phyloP scores from a whole-genome alignment of 768 basidiomycete species.

The Russula sp. region DNA sequence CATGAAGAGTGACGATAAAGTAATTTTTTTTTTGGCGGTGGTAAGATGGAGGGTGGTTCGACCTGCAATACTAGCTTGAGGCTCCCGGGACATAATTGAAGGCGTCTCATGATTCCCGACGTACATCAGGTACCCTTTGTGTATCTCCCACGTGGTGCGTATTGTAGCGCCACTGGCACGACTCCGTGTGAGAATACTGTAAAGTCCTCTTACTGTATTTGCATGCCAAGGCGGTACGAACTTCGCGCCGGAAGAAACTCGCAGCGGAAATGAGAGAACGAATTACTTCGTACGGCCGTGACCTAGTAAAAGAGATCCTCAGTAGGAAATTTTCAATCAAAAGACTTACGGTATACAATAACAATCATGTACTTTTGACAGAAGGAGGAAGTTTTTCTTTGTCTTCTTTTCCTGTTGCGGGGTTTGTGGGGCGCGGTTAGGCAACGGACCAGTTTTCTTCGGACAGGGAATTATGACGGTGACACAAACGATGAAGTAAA shows the following conservation, averaged over 20 bases:
- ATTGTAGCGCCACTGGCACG: not conserved
- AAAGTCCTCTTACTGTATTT: not conserved
- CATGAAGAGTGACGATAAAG: not conserved
- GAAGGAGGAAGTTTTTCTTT: not conserved
- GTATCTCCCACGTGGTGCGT: not conserved
- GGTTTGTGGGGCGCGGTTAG: not conserved
- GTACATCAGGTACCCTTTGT: not conserved
- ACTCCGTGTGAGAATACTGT: not conserved
- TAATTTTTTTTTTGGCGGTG: not conserved
- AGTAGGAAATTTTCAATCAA: conserved; percentile 11
- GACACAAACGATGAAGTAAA: conserved; percentile 15
- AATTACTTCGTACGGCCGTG: not conserved
- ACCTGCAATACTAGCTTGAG: not conserved
- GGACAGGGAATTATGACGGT: not conserved
- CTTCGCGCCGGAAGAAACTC: not conserved
- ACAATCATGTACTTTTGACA: not conserved
- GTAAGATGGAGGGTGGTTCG: not conserved
- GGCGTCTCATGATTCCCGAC: not conserved
- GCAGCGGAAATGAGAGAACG: conserved; percentile 12
- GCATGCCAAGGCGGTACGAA: not conserved
- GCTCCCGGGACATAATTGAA: not conserved
- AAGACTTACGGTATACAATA: not conserved
- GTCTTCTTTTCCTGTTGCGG: conserved; percentile 1
- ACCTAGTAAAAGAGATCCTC: not conserved
- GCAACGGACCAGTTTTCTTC: not conserved